Percentiles rank a stretch among this genome's conserved stretches.
These are phyloP conservation scores for Umbelopsis vinacea DNA, from an alignment of 192 early-diverging fungal genomes.

Conservation along the genomic window DNA sequence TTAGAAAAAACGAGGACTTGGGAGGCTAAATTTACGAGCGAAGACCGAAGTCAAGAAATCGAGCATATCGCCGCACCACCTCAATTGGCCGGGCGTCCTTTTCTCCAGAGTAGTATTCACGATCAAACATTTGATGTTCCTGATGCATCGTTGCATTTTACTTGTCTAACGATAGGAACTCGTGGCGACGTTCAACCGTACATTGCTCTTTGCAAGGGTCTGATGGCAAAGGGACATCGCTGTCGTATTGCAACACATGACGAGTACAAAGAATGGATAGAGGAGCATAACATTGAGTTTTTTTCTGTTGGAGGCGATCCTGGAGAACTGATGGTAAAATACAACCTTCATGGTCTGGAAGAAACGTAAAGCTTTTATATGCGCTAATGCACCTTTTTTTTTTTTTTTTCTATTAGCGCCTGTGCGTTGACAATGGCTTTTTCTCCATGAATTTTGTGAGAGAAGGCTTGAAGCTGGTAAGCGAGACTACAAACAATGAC, in stretches of 20 bases:
- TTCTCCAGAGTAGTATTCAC: conserved; percentile 8
- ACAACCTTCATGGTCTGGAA: not conserved
- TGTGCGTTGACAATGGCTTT: conserved; percentile 74
- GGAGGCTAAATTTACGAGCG: conserved; percentile 3
- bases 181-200: conserved; percentile 79
- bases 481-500: not conserved
- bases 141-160: conserved; percentile 59
- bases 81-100: not conserved
- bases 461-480: conserved; percentile 53
- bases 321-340: conserved; percentile 59
- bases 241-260: conserved; percentile 71
- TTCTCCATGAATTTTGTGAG: conserved; percentile 66
- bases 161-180: conserved; percentile 73
- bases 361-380: not conserved
- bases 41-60: conserved; percentile 1
- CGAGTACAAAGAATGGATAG: conserved; percentile 70
- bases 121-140: conserved; percentile 39
- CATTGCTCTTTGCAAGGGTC: conserved; percentile 69
- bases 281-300: conserved; percentile 71
- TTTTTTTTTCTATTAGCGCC: conserved; percentile 30
- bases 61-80: not conserved
- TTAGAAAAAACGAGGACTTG: conserved; percentile 1
- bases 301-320: conserved; percentile 66
- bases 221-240: conserved; percentile 64
- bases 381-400: not conserved